Evolutionary conservation across 257 asterid genomes (phyloP).

Genomic region (Petunia secreta): DNA sequence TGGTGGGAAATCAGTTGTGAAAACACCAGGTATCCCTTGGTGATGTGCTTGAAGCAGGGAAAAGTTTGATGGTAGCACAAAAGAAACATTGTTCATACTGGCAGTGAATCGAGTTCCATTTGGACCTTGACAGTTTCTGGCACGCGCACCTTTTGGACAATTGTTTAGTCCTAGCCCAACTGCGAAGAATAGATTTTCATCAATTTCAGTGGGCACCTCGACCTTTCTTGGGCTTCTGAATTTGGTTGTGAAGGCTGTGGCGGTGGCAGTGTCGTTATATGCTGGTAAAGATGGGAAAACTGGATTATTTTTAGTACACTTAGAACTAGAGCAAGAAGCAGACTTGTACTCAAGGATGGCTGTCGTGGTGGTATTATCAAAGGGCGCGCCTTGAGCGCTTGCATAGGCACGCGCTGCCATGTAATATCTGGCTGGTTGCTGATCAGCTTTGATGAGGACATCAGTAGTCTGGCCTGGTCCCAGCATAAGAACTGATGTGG

Average conservation of each 20-base stretch:
- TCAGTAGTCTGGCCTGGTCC: conserved; percentile 98
- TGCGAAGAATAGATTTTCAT: conserved; percentile 68
- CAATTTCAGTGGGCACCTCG: conserved; percentile 65
- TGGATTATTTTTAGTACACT: conserved; percentile 45
- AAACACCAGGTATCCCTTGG: conserved; percentile 75
- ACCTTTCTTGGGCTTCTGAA: conserved; percentile 67
- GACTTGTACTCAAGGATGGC: conserved; percentile 75
- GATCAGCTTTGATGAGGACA: conserved; percentile 73
- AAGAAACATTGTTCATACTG: conserved; percentile 90
- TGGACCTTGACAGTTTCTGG: conserved; percentile 78
- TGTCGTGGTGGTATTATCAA: conserved; percentile 92
- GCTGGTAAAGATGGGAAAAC: conserved; percentile 63
- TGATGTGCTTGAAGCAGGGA: conserved; percentile 84
- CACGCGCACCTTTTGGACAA: conserved; percentile 57
- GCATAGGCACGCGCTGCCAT: conserved; percentile 90
- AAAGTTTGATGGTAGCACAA: conserved; percentile 70
- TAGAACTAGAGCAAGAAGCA: conserved; percentile 50
- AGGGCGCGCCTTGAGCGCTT: conserved; percentile 77
- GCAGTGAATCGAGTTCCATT: conserved; percentile 85
- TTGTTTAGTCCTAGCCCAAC: conserved; percentile 77
- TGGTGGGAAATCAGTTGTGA: conserved; percentile 75
- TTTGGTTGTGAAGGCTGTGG: conserved; percentile 70
- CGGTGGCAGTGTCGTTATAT: conserved; percentile 78
- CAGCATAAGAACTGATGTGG: conserved; percentile 79
- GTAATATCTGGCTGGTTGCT: conserved; percentile 67